Conservation (phyloP, 1,284 basidiomycete genomes). For the Golubevia sp. region DNA sequence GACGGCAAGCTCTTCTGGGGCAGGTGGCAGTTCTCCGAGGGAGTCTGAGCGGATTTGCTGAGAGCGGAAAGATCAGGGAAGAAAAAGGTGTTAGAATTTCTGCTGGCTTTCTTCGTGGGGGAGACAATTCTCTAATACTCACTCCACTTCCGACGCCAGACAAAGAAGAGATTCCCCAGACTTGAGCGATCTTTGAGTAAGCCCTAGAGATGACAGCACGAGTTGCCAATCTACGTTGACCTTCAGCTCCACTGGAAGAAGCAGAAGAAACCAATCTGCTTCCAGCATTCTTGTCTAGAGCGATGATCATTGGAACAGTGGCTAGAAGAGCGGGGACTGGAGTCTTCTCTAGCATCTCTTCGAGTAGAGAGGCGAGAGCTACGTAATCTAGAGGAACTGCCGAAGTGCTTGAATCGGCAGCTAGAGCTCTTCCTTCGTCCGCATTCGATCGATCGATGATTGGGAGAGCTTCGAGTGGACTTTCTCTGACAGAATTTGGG, state of each 20-base stretch:
- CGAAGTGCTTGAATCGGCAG: conserved; percentile 32
- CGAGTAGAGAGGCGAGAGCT: conserved; percentile 74
- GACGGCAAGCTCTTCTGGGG: not conserved
- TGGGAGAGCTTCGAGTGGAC: conserved; percentile 62
- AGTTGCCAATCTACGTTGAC: conserved; percentile 18
- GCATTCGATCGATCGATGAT: conserved; percentile 66
- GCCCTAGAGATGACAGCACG: conserved; percentile 35
- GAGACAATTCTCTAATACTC: not conserved
- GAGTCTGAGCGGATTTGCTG: not conserved
- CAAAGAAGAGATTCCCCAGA: conserved; percentile 22
- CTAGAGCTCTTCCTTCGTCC: conserved; percentile 27
- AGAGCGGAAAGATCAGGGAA: not conserved
- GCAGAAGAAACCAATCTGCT: conserved; percentile 57
- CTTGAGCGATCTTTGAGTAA: conserved; percentile 28
- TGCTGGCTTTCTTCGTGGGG: conserved; percentile 63
- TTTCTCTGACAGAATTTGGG: conserved; percentile 36
- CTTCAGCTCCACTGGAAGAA: not conserved
- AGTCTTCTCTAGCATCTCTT: conserved; percentile 71
- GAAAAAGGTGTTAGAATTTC: not conserved
- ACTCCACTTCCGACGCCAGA: not conserved
- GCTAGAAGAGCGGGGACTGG: conserved; percentile 76
- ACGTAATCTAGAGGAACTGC: conserved; percentile 75
- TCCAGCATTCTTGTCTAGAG: conserved; percentile 70
- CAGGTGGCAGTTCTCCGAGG: not conserved
- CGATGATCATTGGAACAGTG: conserved; percentile 82